Evolutionary conservation across 2,329 filamentous ascomycete species (phyloP), one percentile per base, ranked within the genome.

Genomic region (Colletotrichum neosansevieriae): DNA sequence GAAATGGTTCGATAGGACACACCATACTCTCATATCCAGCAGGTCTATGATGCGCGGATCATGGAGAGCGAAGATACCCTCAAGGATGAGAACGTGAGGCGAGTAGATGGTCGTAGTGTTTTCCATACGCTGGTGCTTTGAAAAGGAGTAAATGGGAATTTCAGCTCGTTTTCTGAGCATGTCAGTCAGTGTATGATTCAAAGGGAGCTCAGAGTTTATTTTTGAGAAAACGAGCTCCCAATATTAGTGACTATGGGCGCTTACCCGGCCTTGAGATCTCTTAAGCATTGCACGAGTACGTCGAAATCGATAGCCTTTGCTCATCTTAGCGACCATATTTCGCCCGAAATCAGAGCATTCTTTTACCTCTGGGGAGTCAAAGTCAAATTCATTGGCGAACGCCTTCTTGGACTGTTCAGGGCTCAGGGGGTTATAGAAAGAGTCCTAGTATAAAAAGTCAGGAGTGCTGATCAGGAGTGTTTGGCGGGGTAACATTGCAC

Each of bases 11-110:
- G 36, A 21, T 53, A 6, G n/a, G 56, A 40, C n/a, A 45, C 6
- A 74, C 78, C 54, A 38, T 82, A 93, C 92, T 81, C 93, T 97
- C 84, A 98, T 92, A 79, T 99, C 96, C 71, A 98, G 83, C 72
- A 99, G 82, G 17, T 97, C 92, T 67, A 96, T 82, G 4, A 99
- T 91, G 68, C 95, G 88, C 24, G 88, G 89, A 76, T 99, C 96
- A 76, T 98, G 94, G 12, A 99, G 84, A 7, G 96, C 96, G 80
- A 99, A 93, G 34, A 99, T 99, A 19, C 96, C 96, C 83, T 99
- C 96, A 13, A 99, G 82, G 53, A 99, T 94, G 29, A 99, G 84
- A 24, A 99, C 96, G 79, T 97, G 96, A 1, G 96, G 96, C 4
- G 96, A 98, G 78, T 99, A 99, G 69, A 99, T 93, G 1, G 92